phyloP scores from a whole-genome alignment of 1,139 yeast species.

The Saccharomyces hybrid region DNA sequence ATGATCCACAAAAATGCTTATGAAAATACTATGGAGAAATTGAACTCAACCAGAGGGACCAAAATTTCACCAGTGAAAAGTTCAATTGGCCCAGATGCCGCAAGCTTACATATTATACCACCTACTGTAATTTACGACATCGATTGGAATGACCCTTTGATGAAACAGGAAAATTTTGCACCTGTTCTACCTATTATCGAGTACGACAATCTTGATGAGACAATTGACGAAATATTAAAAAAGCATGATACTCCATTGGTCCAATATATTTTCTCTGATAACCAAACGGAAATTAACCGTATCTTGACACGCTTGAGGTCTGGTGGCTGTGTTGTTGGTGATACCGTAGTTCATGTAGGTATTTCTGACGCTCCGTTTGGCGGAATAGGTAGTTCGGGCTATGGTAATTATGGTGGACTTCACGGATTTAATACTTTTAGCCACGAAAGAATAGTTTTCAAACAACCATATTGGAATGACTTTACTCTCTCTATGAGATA shows the following conservation, averaged over 20 bases:
- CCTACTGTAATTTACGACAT: constrained; percentile 69
- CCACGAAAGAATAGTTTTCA: constrained; percentile 64
- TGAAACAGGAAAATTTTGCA: constrained; percentile 77
- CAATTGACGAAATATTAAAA: constrained; percentile 42
- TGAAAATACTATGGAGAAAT: constrained; percentile 39
- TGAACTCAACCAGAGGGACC: constrained; percentile 56
- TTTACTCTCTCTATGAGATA: constrained; percentile 51
- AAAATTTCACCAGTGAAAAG: constrained; percentile 40
- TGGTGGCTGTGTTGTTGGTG: constrained; percentile 70
- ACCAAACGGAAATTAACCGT: constrained; percentile 43
- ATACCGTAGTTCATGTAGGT: constrained; percentile 64
- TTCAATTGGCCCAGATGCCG: constrained; percentile 39
- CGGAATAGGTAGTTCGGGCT: constrained; percentile 81
- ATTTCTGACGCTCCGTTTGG: constrained; percentile 80
- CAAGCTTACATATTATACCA: constrained; percentile 45
- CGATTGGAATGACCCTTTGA: constrained; percentile 56
- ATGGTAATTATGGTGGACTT: constrained; percentile 73
- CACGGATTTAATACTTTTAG: constrained; percentile 67
- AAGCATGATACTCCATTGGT: constrained; percentile 85
- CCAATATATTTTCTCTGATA: constrained; percentile 60
- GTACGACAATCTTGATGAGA: constrained; percentile 44
- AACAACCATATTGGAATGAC: constrained; percentile 65
- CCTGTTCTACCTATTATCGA: constrained; percentile 73
- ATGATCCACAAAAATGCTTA: constrained; percentile 57
- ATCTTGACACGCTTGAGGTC: constrained; percentile 55